Base-by-base conservation (phyloP, 371 early-diverging fungal genomes). In the Circinella minor region DNA sequence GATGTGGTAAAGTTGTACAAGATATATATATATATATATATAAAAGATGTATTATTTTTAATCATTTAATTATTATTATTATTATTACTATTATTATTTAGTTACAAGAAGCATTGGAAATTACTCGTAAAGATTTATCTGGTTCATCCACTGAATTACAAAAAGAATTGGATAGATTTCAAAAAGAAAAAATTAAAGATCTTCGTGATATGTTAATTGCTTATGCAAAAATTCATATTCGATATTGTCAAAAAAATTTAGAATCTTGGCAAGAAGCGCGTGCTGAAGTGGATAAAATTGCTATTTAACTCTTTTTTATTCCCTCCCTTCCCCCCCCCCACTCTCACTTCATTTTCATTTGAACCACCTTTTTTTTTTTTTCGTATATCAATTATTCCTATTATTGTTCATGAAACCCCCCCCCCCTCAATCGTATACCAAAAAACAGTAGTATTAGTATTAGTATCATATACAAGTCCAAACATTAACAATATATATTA, bases 161-260 rank as follows among this genome's bases (percentile, higher is more conserved):
- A 76, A 75, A 84, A 10, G 95, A 98, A 70, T 71, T 98, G 71
- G 96, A 96, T 73, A 85, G 96, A 55, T 98, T 95, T 82, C 98
- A 98, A 79, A 79, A 87, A 61, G 93, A 94, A 74, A 98, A 98
- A 80, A 83, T 95, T 61, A 82, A 83, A 55, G 97, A 98, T 75
- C 74, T 98, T 67, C 87, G 92, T 67, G 88, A 92, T 55, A 88
- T 94, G 79, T 70, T 98, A 65, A 77, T 94, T 48, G 89, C 87
- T 15, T 92, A 91, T 81, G 95, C 96, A 15, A 89, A 91, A 65
- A 89, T 91, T 55, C 95, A 95, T 63, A 82, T 92, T 51, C 91
- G 92, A 61, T 95, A 92, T 85, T 93, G 94, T 61, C 89, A 89
- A 76, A 90, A 89, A 87, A 90, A 89, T 67, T 75, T 86, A 67